phyloP scores from a whole-genome alignment of 1,139 yeast species.

The Saccharomyces hybrid region DNA sequence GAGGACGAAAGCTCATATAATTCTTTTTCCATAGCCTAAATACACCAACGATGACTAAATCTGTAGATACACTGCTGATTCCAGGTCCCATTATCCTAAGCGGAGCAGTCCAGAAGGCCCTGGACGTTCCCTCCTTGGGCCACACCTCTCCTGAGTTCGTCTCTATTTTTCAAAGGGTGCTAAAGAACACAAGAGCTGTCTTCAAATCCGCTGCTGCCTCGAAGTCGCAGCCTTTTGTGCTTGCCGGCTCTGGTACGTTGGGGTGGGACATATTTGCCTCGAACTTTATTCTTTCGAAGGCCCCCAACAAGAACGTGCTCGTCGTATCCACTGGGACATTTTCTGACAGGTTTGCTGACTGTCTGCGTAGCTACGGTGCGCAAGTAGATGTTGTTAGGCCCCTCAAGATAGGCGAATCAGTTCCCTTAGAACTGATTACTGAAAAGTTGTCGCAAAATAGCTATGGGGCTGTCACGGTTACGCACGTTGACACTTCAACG shows the following conservation, averaged over 20 bases:
- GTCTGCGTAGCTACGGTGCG: conserved; percentile 65
- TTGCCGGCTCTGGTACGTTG: conserved; percentile 88
- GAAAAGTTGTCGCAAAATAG: conserved; percentile 42
- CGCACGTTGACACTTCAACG: conserved; percentile 95
- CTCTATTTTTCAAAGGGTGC: conserved; percentile 59
- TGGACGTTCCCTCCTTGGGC: conserved; percentile 79
- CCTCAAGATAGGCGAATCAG: conserved; percentile 56
- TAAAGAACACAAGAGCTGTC: conserved; percentile 60
- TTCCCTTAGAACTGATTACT: conserved; percentile 48
- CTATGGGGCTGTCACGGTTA: conserved; percentile 70
- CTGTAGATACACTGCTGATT: conserved; percentile 45
- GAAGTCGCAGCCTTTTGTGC: conserved; percentile 65
- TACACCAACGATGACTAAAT: conserved; percentile 1
- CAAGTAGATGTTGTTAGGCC: conserved; percentile 57
- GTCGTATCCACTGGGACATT: conserved; percentile 91
- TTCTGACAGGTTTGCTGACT: conserved; percentile 78
- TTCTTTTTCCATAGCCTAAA: neutral
- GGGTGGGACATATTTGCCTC: conserved; percentile 92
- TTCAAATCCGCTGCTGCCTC: conserved; percentile 47
- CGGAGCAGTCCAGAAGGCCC: conserved; percentile 70
- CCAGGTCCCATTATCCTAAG: conserved; percentile 95
- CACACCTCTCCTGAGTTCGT: conserved; percentile 89
- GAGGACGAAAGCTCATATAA: neutral
- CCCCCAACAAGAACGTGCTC: conserved; percentile 44
- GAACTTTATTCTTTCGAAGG: conserved; percentile 43